Conservation (phyloP, 257 asterid genomes). For the Phtheirospermum japonicum region DNA sequence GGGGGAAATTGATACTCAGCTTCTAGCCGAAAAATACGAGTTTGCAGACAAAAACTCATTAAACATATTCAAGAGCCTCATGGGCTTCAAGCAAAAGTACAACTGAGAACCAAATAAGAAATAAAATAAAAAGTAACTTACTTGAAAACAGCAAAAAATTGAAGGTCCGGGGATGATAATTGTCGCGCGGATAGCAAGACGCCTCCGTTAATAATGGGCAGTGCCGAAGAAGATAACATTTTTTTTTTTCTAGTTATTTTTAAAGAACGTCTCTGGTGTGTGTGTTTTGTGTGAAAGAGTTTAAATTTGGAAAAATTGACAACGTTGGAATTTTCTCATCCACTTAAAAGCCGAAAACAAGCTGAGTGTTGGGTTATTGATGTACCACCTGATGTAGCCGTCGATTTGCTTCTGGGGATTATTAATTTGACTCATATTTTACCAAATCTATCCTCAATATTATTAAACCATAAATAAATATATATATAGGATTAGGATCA, state of each 20-base stretch:
- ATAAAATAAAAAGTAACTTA: constrained; percentile 8
- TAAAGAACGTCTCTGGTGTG: neutral
- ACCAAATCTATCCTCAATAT: too few species aligned
- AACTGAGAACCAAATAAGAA: neutral
- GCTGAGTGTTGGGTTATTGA: too few species aligned
- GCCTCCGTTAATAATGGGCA: constrained; percentile 38
- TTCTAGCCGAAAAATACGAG: too few species aligned
- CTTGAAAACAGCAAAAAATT: constrained; percentile 42
- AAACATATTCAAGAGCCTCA: neutral
- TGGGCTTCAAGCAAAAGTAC: too few species aligned
- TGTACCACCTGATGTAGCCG: too few species aligned
- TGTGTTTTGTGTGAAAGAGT: neutral
- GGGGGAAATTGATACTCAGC: too few species aligned
- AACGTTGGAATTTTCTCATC: constrained; percentile 30
- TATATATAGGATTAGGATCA: too few species aligned
- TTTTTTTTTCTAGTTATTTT: constrained; percentile 7
- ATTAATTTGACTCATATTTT: too few species aligned
- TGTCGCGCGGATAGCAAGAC: constrained; percentile 30
- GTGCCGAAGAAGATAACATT: constrained; percentile 45
- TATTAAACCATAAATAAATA: too few species aligned
- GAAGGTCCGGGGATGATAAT: constrained; percentile 28
- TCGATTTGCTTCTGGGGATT: too few species aligned
- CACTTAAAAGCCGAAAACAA: too few species aligned
- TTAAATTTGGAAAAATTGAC: constrained; percentile 8
- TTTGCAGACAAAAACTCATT: too few species aligned